A percentile compares a stretch with the other conserved stretches of the same genome.
These are phyloP conservation scores for Onygenales sp. DNA, from an alignment of 2,329 filamentous ascomycete genomes.

Conservation along the genomic window DNA sequence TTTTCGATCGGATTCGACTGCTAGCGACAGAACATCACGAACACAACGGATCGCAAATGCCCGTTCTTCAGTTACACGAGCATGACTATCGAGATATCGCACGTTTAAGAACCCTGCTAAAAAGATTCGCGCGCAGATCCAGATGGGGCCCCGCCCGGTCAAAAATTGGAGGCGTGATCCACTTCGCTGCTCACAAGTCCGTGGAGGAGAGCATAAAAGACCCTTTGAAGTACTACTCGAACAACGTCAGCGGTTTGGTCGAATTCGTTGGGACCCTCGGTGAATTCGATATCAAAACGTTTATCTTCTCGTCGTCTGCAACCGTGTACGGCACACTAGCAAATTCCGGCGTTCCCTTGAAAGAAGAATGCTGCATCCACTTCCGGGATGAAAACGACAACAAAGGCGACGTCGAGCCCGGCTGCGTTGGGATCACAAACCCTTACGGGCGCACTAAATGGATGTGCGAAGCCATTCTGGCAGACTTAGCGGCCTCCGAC, in stretches of 20 bases:
- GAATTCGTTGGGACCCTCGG: slow-evolving; percentile 49
- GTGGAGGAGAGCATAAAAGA: slow-evolving; percentile 53
- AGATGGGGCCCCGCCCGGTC: slow-evolving; percentile 33
- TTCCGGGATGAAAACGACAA: slow-evolving; percentile 35
- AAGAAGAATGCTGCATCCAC: slow-evolving; percentile 49
- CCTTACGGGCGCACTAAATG: slow-evolving; percentile 60
- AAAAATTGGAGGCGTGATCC: slow-evolving; percentile 54
- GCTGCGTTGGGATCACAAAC: slow-evolving; percentile 50
- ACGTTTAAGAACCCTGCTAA: slow-evolving; percentile 34
- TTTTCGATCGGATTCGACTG: slow-evolving; percentile 25
- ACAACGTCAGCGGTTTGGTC: slow-evolving; percentile 57
- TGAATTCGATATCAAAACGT: slow-evolving; percentile 53
- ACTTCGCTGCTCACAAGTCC: slow-evolving; percentile 60
- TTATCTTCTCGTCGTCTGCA: slow-evolving; percentile 60
- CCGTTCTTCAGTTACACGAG: slow-evolving; percentile 37
- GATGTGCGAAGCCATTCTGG: slow-evolving; percentile 57
- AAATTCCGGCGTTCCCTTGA: slow-evolving; percentile 41
- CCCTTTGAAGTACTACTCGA: slow-evolving; percentile 56
- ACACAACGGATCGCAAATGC: slow-evolving; percentile 30
- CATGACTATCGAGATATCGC: slow-evolving; percentile 39
- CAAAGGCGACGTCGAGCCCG: slow-evolving; percentile 35
- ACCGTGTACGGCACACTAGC: slow-evolving; percentile 55
- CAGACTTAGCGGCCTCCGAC: slow-evolving; percentile 52
- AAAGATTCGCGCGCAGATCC: slow-evolving; percentile 29
- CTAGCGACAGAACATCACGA: slow-evolving; percentile 28